These are phyloP conservation scores for Cercis canadensis DNA, from an alignment of 306 rosid species.

Conservation along the genomic window DNA sequence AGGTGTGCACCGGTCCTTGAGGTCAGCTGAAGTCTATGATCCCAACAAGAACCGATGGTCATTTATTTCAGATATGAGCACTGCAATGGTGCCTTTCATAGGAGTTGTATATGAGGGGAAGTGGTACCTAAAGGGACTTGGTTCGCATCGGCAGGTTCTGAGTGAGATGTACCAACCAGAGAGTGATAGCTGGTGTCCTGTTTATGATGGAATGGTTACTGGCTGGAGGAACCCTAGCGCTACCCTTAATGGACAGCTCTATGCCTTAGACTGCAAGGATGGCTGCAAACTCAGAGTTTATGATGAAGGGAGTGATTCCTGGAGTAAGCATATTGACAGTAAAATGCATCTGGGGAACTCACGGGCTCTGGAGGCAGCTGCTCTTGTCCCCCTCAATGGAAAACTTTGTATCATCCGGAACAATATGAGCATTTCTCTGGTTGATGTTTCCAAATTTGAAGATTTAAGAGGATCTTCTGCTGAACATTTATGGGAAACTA, in stretches of 20 bases:
- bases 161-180: constrained; percentile 85
- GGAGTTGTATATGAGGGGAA: constrained; percentile 85
- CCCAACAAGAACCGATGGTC: constrained; percentile 90
- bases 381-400: constrained; percentile 75
- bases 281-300: constrained; percentile 77
- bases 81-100: constrained; percentile 88
- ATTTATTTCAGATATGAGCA: constrained; percentile 82
- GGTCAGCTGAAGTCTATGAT: constrained; percentile 86
- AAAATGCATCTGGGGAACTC: constrained; percentile 76
- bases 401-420: constrained; percentile 78
- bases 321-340: constrained; percentile 76
- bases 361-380: constrained; percentile 75
- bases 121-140: constrained; percentile 87
- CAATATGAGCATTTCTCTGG: constrained; percentile 81
- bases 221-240: constrained; percentile 89
- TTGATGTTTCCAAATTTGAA: constrained; percentile 64
- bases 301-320: constrained; percentile 65
- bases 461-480: constrained; percentile 57
- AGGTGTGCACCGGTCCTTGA: constrained; percentile 72
- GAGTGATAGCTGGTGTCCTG: constrained; percentile 71
- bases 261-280: constrained; percentile 84
- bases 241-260: constrained; percentile 72
- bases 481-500: constrained; percentile 79
- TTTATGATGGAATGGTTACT: constrained; percentile 77
- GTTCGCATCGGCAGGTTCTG: constrained; percentile 79